Percentiles rank a stretch among this genome's conserved stretches.
Conservation (phyloP, 2,329 filamentous ascomycete genomes). For the Epichloe amarillans region DNA sequence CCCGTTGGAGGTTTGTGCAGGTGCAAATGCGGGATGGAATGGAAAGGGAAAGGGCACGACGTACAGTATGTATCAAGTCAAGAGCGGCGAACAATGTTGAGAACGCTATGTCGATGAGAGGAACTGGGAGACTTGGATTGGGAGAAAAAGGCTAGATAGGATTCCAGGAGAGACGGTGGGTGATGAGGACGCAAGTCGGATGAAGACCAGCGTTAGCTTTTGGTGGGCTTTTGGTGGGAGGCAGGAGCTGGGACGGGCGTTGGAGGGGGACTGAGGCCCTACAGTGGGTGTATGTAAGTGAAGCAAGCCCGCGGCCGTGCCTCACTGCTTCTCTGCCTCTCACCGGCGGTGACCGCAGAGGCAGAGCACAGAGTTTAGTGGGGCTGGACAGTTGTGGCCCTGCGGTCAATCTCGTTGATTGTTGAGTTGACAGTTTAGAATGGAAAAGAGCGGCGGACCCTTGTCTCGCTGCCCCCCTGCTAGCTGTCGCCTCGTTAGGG, state of each 20-base stretch:
- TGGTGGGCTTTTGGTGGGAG: slow-evolving; percentile 5
- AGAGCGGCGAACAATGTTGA: neutral
- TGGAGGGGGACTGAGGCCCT: neutral
- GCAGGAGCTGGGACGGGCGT: neutral
- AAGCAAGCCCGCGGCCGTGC: no score
- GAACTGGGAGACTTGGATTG: neutral
- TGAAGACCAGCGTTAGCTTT: neutral
- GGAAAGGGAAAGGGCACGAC: neutral
- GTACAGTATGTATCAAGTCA: neutral
- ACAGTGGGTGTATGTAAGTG: no score
- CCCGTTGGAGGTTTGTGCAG: neutral
- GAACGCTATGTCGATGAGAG: neutral
- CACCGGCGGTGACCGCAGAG: no score
- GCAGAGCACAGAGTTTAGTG: no score
- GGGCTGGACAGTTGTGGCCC: no score
- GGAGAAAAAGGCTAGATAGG: neutral
- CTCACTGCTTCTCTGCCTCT: no score
- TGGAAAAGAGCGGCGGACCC: neutral
- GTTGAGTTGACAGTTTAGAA: slow-evolving; percentile 2
- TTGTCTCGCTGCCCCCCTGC: neutral
- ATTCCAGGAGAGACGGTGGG: neutral
- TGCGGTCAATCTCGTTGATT: neutral
- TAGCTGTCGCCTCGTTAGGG: neutral
- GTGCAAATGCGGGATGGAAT: neutral
- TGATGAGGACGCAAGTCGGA: neutral